Percentiles rank a stretch among this genome's conserved stretches.
phyloP scores from a whole-genome alignment of 2,329 filamentous ascomycete genomes.

The Xylaria multiplex region DNA sequence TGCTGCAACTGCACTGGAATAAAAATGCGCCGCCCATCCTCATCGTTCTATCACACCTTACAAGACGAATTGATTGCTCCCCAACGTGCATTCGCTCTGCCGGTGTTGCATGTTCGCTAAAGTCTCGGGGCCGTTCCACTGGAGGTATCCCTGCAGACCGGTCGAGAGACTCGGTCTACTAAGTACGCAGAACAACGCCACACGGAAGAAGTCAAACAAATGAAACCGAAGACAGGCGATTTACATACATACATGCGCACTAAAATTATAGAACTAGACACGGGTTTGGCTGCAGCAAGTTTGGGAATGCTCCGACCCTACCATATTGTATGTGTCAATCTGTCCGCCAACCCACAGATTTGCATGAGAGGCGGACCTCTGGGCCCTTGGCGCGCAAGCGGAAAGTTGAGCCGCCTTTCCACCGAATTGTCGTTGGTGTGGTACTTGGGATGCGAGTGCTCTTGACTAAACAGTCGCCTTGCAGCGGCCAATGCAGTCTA shows the following conservation, averaged over 20 bases:
- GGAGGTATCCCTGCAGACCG: slow-evolving; percentile 35
- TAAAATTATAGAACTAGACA: not conserved
- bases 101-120: slow-evolving; percentile 34
- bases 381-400: slow-evolving; percentile 21
- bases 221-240: slow-evolving; percentile 23
- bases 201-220: slow-evolving; percentile 30
- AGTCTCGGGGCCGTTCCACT: slow-evolving; percentile 22
- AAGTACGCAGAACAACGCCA: slow-evolving; percentile 20
- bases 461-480: slow-evolving; percentile 29
- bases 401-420: slow-evolving; percentile 36
- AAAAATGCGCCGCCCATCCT: slow-evolving; percentile 15
- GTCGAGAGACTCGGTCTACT: slow-evolving; percentile 28
- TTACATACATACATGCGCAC: not conserved
- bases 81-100: slow-evolving; percentile 28
- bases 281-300: slow-evolving; percentile 1
- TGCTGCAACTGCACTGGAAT: slow-evolving; percentile 21
- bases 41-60: slow-evolving; percentile 19
- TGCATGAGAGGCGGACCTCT: slow-evolving; percentile 10
- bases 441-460: slow-evolving; percentile 23
- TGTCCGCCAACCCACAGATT: slow-evolving; percentile 17
- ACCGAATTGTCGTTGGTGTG: slow-evolving; percentile 25
- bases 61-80: slow-evolving; percentile 13
- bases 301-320: slow-evolving; percentile 17
- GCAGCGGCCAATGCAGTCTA: slow-evolving; percentile 29
- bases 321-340: slow-evolving; percentile 6